Conservation (phyloP, 257 asterid genomes). For the Voacanga thouarsii region DNA sequence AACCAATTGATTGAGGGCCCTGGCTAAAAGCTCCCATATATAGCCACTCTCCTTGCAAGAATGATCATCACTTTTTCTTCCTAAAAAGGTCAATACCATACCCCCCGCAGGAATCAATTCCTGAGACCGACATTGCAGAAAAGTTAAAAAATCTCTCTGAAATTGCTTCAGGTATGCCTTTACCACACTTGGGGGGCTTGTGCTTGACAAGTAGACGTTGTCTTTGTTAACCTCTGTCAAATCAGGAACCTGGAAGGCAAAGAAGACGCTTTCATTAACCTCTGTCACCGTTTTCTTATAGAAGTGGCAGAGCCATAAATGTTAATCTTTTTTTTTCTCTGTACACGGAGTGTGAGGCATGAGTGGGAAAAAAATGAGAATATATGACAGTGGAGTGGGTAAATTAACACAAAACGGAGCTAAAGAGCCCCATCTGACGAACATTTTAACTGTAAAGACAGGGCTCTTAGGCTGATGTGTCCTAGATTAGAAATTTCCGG, state of each 20-base stretch:
- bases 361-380: too few relatives aligned
- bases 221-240: constrained; percentile 30
- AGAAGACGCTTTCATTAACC: too few relatives aligned
- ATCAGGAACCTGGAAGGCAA: constrained; percentile 13
- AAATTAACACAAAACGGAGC: too few relatives aligned
- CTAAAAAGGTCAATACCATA: constrained; percentile 65
- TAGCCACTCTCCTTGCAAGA: constrained; percentile 50
- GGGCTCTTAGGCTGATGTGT: too few relatives aligned
- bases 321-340: too few relatives aligned
- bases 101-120: constrained; percentile 53
- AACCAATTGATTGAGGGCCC: constrained; percentile 46
- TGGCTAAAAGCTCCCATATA: constrained; percentile 60
- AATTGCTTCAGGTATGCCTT: constrained; percentile 55
- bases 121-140: constrained; percentile 47
- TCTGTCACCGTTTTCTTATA: too few relatives aligned
- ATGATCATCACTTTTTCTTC: constrained; percentile 47
- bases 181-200: constrained; percentile 46
- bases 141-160: constrained; percentile 43
- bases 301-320: too few relatives aligned
- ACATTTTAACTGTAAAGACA: too few relatives aligned
- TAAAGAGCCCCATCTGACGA: too few relatives aligned
- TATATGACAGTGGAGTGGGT: too few relatives aligned
- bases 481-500: too few relatives aligned
- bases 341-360: too few relatives aligned
- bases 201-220: constrained; percentile 43